phyloP scores from a whole-genome alignment of 2,329 filamentous ascomycete species.

The Cryphonectria parasitica region DNA sequence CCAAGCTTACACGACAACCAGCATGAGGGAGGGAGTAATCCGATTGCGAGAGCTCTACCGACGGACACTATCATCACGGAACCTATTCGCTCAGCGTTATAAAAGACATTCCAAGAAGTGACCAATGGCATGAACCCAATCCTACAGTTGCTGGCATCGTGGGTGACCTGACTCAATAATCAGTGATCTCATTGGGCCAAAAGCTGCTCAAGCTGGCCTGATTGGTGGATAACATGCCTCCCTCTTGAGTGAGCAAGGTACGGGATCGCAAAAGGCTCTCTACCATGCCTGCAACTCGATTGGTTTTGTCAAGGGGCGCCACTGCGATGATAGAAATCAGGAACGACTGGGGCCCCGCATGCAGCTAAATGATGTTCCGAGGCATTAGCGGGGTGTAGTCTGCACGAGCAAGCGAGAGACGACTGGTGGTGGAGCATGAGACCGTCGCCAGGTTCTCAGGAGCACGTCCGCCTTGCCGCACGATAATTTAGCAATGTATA shows the following conservation, averaged over 20 bases:
- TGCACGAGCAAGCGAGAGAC: not conserved
- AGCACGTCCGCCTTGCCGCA: not conserved
- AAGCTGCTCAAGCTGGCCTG: not conserved
- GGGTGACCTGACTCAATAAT: not conserved
- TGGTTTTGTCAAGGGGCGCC: not conserved
- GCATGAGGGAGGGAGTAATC: not conserved
- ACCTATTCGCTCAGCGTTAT: not conserved
- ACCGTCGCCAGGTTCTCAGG: not conserved
- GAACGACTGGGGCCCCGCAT: not conserved
- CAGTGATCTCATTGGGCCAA: not conserved
- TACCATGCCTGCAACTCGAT: not conserved
- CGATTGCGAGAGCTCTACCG: not conserved
- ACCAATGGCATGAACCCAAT: not conserved
- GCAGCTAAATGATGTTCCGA: not conserved
- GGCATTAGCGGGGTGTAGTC: not conserved
- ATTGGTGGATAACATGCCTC: not conserved
- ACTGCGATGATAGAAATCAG: not conserved
- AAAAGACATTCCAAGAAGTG: not conserved
- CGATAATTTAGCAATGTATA: not conserved
- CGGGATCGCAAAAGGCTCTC: not conserved
- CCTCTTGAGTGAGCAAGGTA: not conserved
- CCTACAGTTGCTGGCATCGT: conserved; percentile 4
- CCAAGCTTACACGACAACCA: not conserved
- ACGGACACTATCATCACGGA: not conserved
- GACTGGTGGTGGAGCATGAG: not conserved